Base-by-base conservation (phyloP, 257 asterid species). In the Anisodus acutangulus region DNA sequence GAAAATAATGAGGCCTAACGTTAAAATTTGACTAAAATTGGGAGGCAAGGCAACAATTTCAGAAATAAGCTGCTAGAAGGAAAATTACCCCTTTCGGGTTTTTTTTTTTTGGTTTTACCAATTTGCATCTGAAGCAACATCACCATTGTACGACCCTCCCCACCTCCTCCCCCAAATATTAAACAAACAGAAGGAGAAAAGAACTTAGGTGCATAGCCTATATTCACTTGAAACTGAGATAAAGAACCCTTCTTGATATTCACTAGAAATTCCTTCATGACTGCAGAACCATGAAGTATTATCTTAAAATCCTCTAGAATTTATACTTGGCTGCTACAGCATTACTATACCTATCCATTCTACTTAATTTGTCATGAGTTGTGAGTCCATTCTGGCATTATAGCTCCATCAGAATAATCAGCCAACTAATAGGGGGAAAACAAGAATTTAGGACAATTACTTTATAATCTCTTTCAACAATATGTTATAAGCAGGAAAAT, bases 401-500 rank as follows among this genome's bases (percentile, higher is more conserved):
- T 22, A 19, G 19, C 19, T 72, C 39, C 13, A 74, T 0, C 13
- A 15, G 67, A 74, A 60, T 43, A 19, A 6, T 62, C 19, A 17
- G n/a, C 59, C 37, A n/a, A 17, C 13, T 49, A 63, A 4, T 9
- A 74, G 39, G 9, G 0, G 49, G 43, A 71, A 4, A 57, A 2
- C 3, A 51, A 74, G 63, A 15, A 51, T 63, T 51, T 3, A 8
- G 41, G 5, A 22, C 85, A 19, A 55, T 82, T 87, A 93, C 97
- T 90, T 85, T 70, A 89, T 89, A 51, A 90, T 94, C 87, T 95
- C 99, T 88, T 88, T 93, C 88, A 94, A 76, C 78, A 92, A 95
- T 67, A 85, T 90, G 85, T 93, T 95, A 60, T 93, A 91, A 59
- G 97, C 95, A 8, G 99, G 99, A 84, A 94, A 94, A 88, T 94